Percentiles rank a stretch among this genome's conserved stretches.
These are phyloP conservation scores for Ceratobasidium sp. DNA, from an alignment of 1,284 basidiomycete species.

Conservation along the genomic window DNA sequence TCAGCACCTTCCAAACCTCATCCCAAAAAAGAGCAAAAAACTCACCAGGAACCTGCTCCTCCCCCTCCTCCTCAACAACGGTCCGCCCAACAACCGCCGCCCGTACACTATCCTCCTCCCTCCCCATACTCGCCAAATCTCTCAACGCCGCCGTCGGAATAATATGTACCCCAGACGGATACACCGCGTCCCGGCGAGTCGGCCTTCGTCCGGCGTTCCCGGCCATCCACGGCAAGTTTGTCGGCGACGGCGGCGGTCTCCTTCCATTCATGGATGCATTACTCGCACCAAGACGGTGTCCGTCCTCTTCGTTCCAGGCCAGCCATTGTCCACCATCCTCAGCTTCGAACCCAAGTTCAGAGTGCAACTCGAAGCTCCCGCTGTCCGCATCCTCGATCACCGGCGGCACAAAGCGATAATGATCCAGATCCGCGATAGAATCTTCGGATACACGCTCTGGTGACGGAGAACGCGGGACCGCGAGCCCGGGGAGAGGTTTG, in stretches of 20 bases:
- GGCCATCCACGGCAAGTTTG: constrained; percentile 37
- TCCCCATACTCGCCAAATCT: constrained; percentile 18
- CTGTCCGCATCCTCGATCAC: constrained; percentile 12
- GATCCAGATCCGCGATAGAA: constrained; percentile 9
- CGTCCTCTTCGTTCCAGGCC: constrained; percentile 1
- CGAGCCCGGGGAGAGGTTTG: not conserved
- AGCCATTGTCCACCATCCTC: constrained; percentile 8
- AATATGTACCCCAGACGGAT: constrained; percentile 31
- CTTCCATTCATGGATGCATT: not conserved
- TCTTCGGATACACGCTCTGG: constrained; percentile 24
- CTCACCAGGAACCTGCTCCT: not conserved
- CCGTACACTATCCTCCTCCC: constrained; percentile 10
- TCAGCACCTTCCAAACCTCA: not conserved
- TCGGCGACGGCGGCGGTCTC: constrained; percentile 36
- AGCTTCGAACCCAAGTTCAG: not conserved
- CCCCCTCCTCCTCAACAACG: constrained; percentile 16
- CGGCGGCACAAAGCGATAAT: constrained; percentile 23
- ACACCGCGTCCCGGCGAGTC: constrained; percentile 19
- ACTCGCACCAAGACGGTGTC: not conserved
- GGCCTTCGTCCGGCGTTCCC: constrained; percentile 21
- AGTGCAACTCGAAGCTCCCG: constrained; percentile 18
- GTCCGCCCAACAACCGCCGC: constrained; percentile 14
- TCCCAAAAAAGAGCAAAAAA: not conserved
- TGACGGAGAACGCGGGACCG: constrained; percentile 3
- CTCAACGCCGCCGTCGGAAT: constrained; percentile 25